phyloP scores from a whole-genome alignment of 768 basidiomycete genomes.

The Termitomyces titanicus region DNA sequence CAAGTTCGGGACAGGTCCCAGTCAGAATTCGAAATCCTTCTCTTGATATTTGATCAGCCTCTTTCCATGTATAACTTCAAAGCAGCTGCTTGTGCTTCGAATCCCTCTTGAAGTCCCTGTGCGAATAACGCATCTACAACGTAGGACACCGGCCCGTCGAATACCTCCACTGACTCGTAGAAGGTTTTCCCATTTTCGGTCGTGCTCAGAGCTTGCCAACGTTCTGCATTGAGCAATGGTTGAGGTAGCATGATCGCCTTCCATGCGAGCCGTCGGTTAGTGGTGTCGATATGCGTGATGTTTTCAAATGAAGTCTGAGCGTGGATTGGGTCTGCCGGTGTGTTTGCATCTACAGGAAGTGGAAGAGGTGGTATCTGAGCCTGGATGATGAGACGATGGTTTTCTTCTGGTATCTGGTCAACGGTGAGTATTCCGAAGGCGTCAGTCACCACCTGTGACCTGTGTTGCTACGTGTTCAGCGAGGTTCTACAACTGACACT shows the following conservation, averaged over 20 bases:
- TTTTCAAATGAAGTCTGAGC: constrained; percentile 25
- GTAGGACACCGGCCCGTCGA: constrained; percentile 18
- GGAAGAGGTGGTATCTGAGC: constrained; percentile 30
- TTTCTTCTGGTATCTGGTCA: constrained; percentile 21
- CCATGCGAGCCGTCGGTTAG: constrained; percentile 24
- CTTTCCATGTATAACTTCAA: constrained; percentile 2
- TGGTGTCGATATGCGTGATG: constrained; percentile 26
- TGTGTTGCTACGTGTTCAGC: neutral
- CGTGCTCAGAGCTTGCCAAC: constrained; percentile 22
- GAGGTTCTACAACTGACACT: neutral
- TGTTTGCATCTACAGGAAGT: constrained; percentile 23
- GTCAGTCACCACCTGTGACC: constrained; percentile 25
- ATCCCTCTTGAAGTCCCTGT: constrained; percentile 20
- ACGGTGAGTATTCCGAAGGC: constrained; percentile 16
- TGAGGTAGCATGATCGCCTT: constrained; percentile 20
- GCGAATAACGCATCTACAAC: constrained; percentile 20
- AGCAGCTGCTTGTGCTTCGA: constrained; percentile 20
- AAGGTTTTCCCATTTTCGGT: constrained; percentile 21
- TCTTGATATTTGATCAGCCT: neutral
- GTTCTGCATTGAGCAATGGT: constrained; percentile 23
- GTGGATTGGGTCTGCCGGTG: constrained; percentile 22
- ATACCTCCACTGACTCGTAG: constrained; percentile 29
- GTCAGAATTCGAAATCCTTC: too few species aligned
- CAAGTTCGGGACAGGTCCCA: too few species aligned
- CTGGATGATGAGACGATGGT: constrained; percentile 21